These are phyloP conservation scores for Kluyveromyces marxianus DNA, from an alignment of 1,139 yeast species.

Conservation along the genomic window DNA sequence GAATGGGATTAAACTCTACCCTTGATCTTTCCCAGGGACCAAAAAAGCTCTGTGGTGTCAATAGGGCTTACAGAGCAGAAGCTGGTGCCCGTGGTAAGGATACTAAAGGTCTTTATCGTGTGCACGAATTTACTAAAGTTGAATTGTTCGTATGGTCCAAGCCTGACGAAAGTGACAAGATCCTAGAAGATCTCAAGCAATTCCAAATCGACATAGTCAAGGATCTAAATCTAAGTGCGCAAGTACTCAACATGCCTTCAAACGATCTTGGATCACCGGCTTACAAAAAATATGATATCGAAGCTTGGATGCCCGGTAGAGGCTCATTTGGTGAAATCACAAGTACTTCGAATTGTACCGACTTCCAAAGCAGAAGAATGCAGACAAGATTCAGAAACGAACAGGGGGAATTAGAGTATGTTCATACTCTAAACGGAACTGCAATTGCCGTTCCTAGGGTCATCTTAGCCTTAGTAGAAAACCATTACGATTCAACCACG, in stretches of 20 bases:
- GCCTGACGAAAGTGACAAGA: conserved; percentile 38
- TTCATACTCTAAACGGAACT: conserved; percentile 88
- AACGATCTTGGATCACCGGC: conserved; percentile 95
- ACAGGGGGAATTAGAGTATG: conserved; percentile 41
- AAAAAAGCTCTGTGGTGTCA: conserved; percentile 64
- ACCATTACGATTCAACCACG: conserved; percentile 56
- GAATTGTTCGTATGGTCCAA: conserved; percentile 80
- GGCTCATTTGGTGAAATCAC: conserved; percentile 90
- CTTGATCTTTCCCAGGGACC: conserved; percentile 30
- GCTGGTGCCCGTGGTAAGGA: conserved; percentile 96
- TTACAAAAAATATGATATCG: conserved; percentile 82
- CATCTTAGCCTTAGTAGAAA: conserved; percentile 81
- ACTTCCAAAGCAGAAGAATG: conserved; percentile 80
- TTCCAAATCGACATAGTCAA: conserved; percentile 60
- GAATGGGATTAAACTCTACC: conserved; percentile 43
- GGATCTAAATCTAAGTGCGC: conserved; percentile 70
- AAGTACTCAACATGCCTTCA: conserved; percentile 82
- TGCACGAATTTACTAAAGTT: conserved; percentile 96
- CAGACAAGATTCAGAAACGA: conserved; percentile 47
- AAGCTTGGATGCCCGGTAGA: conserved; percentile 98
- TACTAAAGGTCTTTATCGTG: conserved; percentile 86
- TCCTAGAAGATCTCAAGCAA: conserved; percentile 52
- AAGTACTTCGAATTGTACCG: conserved; percentile 87
- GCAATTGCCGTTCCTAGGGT: conserved; percentile 94
- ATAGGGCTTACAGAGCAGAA: conserved; percentile 88